Base-by-base conservation (phyloP, 2,329 filamentous ascomycete species). In the Rutstroemia sp. region DNA sequence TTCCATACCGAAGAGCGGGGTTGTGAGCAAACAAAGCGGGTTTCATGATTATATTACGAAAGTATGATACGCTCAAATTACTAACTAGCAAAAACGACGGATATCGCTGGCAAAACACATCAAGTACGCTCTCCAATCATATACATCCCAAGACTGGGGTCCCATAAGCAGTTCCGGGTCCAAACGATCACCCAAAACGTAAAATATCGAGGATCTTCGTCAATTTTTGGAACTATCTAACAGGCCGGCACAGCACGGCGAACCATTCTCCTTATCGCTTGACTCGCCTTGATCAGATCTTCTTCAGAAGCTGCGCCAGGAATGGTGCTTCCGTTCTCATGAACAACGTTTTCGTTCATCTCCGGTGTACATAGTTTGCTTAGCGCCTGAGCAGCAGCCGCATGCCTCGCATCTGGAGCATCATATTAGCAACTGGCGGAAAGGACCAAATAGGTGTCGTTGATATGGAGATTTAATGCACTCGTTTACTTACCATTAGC, bases 241-340 rank as follows among this genome's bases (percentile, higher is more conserved):
- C 10, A 42, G 39, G 39, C 16, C 14, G 39, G 39, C 16, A 42
- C 39, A 34, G 46, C 46, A 41, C 37, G 44, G 19, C 44, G 21
- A 19, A 46, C 19, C 17, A 27, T 37, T 23, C n/a, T 51, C 17
- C 48, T 51, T 17, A 51, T 51, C 10, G 37, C 48, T n/a, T 51
- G 30, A 23, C 16, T 14, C 2, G 48, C 30, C n/a, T 4, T 5
- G 27, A 23, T 19, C 16, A 51, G 14, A 21, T 17, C 30, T 39
- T 23, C 48, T 17, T 23, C 30, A 7, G 14, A 16, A 17, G 30
- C 14, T 17, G 49, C 56, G 12, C 56, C 51, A 3, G 56, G 56
- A 27, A 58, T 38, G 4, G 54, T 46, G 25, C 49, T 51, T 12
- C 47, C 51, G 10, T 39, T 49, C 17, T 39, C 21, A 51, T 58